phyloP scores from a whole-genome alignment of 2,329 filamentous ascomycete species.

The Exophiala oligosperma region DNA sequence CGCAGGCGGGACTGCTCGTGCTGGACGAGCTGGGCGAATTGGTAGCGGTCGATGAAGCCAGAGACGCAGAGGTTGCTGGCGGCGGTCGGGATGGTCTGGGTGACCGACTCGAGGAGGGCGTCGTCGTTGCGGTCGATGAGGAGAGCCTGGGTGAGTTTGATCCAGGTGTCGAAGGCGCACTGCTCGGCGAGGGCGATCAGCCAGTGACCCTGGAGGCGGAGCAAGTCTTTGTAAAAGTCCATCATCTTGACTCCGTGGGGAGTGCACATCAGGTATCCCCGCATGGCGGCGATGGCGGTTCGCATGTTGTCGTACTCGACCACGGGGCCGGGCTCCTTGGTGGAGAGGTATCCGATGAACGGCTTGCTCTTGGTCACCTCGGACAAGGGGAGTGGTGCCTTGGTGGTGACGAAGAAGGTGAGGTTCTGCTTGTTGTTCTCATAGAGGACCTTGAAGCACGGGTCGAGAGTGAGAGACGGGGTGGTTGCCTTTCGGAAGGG shows the following conservation, averaged over 20 bases:
- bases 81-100: constrained; percentile 13
- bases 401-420: constrained; percentile 11
- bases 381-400: constrained; percentile 10
- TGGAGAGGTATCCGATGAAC: constrained; percentile 12
- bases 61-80: not conserved
- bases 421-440: constrained; percentile 17
- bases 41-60: not conserved
- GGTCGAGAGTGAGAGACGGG: constrained; percentile 11
- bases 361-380: constrained; percentile 2
- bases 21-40: constrained; percentile 3
- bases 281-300: constrained; percentile 14
- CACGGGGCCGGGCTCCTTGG: constrained; percentile 16
- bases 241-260: constrained; percentile 14
- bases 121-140: constrained; percentile 16
- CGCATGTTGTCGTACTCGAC: constrained; percentile 20
- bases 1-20: constrained; percentile 6
- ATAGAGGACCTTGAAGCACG: constrained; percentile 19
- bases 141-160: constrained; percentile 14
- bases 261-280: constrained; percentile 12
- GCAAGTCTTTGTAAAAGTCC: constrained; percentile 15
- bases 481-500: constrained; percentile 9
- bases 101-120: constrained; percentile 6
- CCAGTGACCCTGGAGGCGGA: constrained; percentile 19
- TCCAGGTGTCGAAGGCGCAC: constrained; percentile 13
- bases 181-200: constrained; percentile 11